Evolutionary conservation across 805 yeast species (phyloP), one percentile per base, ranked within the genome.

Genomic region (Kazachstania viticola): DNA sequence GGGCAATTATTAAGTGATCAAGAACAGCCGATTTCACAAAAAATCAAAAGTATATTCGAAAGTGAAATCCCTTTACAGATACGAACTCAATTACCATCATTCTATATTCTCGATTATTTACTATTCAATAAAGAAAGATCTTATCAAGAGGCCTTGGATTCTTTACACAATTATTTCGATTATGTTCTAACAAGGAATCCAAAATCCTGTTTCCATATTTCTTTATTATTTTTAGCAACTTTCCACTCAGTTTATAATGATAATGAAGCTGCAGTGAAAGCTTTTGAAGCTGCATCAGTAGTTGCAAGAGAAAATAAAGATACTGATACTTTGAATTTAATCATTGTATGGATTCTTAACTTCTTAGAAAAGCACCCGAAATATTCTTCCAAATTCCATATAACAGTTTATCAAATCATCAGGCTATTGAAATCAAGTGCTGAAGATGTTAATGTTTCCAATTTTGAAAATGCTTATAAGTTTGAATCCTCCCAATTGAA

Each of bases 221-320:
- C 93, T 1, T 59, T 83, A 21, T 62, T 82, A 14, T 75, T 80
- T 2, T 58, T 79, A 29, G 93, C 91, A 0, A 64, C 80, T 0
- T 56, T 81, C 25, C 84, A 82, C 41, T 75, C 78, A 15, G 70
- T 69, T 31, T 80, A 79, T 49, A 74, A 75, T 18, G 73, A 75
- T 34, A 69, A 69, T 39, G 66, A 65, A 9, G 78, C 78, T 37
- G 94, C 95, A 0, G 51, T 83, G 11, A 66, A 77, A 40, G 78
- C 94, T 1, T 79, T 84, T 7, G 83, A 79, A 39, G 95, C 85
- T 51, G 91, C 95, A 0, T 79, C 84, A 3, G 65, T 79, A 5
- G 84, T 85, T 3, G 95, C 95, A 0, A 62, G 95, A 42, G 95
- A 85, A 45, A 77, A 79, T 44, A 75, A 75, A 39, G 95, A 87